Evolutionary conservation across 805 yeast species (phyloP), one percentile per base, ranked within the genome.

Genomic region (Tetrapisispora nanseiensis): DNA sequence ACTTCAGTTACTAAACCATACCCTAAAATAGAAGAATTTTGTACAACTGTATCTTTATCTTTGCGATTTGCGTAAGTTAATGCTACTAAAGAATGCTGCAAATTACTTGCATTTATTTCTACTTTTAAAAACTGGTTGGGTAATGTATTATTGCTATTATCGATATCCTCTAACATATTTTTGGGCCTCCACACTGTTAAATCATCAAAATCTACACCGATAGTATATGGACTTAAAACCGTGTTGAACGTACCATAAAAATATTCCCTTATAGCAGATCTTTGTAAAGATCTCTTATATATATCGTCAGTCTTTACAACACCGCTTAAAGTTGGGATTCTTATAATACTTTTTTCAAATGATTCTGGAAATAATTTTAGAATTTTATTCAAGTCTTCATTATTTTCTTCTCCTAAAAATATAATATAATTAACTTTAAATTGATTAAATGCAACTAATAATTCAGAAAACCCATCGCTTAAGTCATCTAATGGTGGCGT

Each of bases 141-240:
- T 42, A 42, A 44, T 22, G 6, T 20, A 27, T 10, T 36, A 42
- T 19, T 33, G 43, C 26, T 28, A 7, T 37, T 44, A 46, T 35
- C 38, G 45, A 24, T 47, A 43, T 21, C 48, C 49, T 53, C 68
- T 66, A 30, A 65, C 13, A 44, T n/a, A 27, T 45, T 54, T 23
- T 35, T 61, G 12, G 90, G 85, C 33, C 77, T 74, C 65, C 76
- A 80, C 2, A 86, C 76, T 1, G 71, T 65, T 9, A 85, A 64
- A 43, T 78, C 82, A 13, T 72, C 69, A 43, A 73, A 68, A 53
- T 78, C 86, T 2, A 80, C 78, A 19, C 87, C 86, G 1, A 86
- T 75, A 5, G 94, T 83, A 61, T 80, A 89, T 2, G 99, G 97
- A 16, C 94, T 81, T 41, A 92, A 69, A 5, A 79, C 75, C 4